Conservation (phyloP, 169 alveolate genomes). For the Cryptosporidium muris region DNA sequence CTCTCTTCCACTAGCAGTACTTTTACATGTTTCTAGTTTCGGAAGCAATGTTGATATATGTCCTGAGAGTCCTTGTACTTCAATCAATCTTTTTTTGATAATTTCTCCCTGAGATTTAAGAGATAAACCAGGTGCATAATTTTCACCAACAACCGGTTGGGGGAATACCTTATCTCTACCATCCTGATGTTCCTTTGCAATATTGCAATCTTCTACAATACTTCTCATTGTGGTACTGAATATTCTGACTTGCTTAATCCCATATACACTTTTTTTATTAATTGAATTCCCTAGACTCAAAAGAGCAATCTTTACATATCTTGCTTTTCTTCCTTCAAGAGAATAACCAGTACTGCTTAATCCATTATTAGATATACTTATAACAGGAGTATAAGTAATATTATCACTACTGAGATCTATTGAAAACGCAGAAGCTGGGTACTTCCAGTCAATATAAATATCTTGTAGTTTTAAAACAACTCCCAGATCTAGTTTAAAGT, state of each 20-base stretch:
- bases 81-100: conserved; percentile 30
- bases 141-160: conserved; percentile 46
- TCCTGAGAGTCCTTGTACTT: conserved; percentile 60
- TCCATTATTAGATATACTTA: conserved; percentile 36
- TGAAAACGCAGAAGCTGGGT: conserved; percentile 50
- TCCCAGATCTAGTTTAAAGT: conserved; percentile 34
- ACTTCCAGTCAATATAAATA: conserved; percentile 61
- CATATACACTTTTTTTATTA: conserved; percentile 35
- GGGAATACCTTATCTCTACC: conserved; percentile 69
- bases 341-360: conserved; percentile 33
- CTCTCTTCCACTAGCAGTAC: conserved; percentile 59
- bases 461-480: conserved; percentile 41
- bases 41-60: conserved; percentile 40
- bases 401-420: conserved; percentile 45
- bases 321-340: conserved; percentile 64
- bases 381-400: conserved; percentile 9
- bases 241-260: conserved; percentile 53
- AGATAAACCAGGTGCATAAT: conserved; percentile 53
- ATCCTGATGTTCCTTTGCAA: conserved; percentile 20
- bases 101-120: conserved; percentile 53
- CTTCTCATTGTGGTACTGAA: conserved; percentile 69
- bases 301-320: conserved; percentile 35
- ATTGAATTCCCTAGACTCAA: conserved; percentile 12
- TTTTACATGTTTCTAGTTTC: conserved; percentile 55
- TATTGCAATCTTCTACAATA: conserved; percentile 42